phyloP scores from a whole-genome alignment of 306 rosid genomes.

The Leucaena leucocephala region DNA sequence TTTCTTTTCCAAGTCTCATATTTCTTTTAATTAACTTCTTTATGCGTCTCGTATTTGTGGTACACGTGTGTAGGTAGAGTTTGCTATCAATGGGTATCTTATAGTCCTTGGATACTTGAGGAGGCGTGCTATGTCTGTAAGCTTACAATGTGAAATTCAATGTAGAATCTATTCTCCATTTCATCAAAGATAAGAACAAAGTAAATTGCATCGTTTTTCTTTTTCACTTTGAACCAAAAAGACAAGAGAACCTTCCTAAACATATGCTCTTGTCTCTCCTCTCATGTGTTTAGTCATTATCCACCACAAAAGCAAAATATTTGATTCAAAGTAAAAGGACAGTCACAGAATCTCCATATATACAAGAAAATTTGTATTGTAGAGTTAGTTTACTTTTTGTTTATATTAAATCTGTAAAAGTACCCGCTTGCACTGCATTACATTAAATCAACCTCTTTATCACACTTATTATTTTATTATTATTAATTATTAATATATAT shows the following conservation, averaged over 20 bases:
- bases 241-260: neutral
- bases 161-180: neutral
- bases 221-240: neutral
- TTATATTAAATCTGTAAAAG: neutral
- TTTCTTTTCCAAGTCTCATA: no score
- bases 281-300: neutral
- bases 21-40: no score
- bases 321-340: neutral
- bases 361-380: neutral
- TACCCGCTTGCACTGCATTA: no score
- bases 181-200: slow-evolving; percentile 13
- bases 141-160: neutral
- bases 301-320: neutral
- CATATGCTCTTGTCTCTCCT: neutral
- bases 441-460: no score
- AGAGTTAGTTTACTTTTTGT: neutral
- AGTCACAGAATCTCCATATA: neutral
- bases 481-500: no score
- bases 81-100: neutral
- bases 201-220: neutral
- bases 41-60: no score
- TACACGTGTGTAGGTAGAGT: neutral
- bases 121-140: neutral
- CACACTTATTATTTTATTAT: no score
- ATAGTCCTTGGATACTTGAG: neutral